Evolutionary conservation across 164 flowering plant species (phyloP), one percentile per base, ranked within the genome.

Genomic region (Vitis rupestris): DNA sequence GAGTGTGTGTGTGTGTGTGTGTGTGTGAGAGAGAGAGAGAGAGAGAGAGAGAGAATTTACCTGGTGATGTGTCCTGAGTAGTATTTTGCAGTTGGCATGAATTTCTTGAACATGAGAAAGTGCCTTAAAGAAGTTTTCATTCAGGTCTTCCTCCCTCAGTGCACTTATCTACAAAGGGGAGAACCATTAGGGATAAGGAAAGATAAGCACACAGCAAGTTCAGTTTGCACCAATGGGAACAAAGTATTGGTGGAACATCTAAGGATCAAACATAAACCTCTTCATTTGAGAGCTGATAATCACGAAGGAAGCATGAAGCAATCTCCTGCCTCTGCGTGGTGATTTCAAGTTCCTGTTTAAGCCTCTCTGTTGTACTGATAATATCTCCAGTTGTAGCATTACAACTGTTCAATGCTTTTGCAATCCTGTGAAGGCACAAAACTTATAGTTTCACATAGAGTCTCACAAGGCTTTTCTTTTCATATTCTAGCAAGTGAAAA

Each of bases 11-110:
- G 17, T 59, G 4, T 58, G 10, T 3, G 44, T 0, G 17, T 59
- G 4, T 52, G 10, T n/a, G n/a, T n/a, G n/a, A n/a, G n/a, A 17
- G 17, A 17, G 17, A 62, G 64, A 62, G 31, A 50, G 51, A 37
- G 66, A 66, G 59, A 61, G 17, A n/a, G 16, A 49, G 16, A 9
- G 57, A 50, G 14, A 68, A 7, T 47, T 59, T 73, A 92, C 99
- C 92, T 95, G 99, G 72, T 95, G 99, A 81, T 95, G 99, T 19
- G 99, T 95, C 81, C 99, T 81, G 9, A 93, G 91, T 59, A 95
- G 79, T 55, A 91, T 74, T 81, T 95, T 95, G 84, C 99, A 93
- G 76, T 95, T 95, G 73, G 98, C 87, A 82, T 95, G 99, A 66
- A 95, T 95, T 77, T 91, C 93, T 73, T 95, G 97, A 79, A 93